Percentiles rank a stretch among this genome's conserved stretches.
Conservation (phyloP, 441 rosid species). For the Codiaeum variegatum region DNA sequence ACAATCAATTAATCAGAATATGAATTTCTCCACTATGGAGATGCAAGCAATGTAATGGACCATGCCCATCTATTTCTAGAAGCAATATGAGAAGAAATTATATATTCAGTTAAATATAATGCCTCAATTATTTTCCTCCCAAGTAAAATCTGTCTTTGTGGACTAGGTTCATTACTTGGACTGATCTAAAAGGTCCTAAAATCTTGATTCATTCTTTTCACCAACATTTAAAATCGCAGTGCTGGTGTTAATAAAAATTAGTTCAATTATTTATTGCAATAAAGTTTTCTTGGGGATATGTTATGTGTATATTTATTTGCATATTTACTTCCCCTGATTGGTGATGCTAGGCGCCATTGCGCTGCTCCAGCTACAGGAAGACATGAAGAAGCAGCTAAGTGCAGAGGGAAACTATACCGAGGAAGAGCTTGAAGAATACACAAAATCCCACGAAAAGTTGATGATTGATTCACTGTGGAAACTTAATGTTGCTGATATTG, state of each 20-base stretch:
- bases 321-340: slow-evolving; percentile 14
- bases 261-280: slow-evolving; percentile 4
- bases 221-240: not conserved
- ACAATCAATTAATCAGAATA: not conserved
- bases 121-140: not conserved
- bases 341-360: slow-evolving; percentile 79
- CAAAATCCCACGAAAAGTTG: slow-evolving; percentile 81
- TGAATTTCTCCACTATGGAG: not conserved
- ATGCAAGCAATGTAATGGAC: not conserved
- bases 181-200: not conserved
- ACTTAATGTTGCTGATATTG: slow-evolving; percentile 96
- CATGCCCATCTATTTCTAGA: not conserved
- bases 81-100: not conserved
- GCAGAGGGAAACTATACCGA: slow-evolving; percentile 79
- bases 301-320: not conserved
- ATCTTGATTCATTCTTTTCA: not conserved
- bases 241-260: not conserved
- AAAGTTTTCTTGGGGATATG: not conserved
- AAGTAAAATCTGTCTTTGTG: not conserved
- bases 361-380: slow-evolving; percentile 93
- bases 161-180: not conserved
- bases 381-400: slow-evolving; percentile 85
- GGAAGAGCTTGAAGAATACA: slow-evolving; percentile 83
- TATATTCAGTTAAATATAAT: not conserved
- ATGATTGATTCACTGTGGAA: slow-evolving; percentile 98